phyloP scores from a whole-genome alignment of 2,329 filamentous ascomycete species.

The Macrophomina pseudophaseolina region DNA sequence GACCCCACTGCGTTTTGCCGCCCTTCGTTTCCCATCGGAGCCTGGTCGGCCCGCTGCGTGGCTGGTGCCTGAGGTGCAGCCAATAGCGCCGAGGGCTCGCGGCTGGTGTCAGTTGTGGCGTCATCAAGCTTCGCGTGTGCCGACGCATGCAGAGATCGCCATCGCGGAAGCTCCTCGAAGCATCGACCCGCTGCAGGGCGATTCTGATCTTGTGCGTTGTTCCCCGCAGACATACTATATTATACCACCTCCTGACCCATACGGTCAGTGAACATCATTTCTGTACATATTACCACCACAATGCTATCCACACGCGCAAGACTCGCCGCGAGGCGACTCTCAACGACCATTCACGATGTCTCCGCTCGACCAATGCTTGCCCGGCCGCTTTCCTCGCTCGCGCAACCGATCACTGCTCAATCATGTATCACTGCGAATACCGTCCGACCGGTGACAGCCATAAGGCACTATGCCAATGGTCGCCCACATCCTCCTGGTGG shows the following conservation, averaged over 20 bases:
- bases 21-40: not conserved
- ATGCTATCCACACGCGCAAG: conserved; percentile 46
- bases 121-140: not conserved
- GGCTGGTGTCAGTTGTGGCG: not conserved
- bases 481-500: conserved; percentile 85
- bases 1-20: conserved; percentile 23
- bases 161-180: conserved; percentile 26
- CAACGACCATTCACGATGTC: conserved; percentile 26
- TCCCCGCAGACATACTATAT: conserved; percentile 7
- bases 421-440: conserved; percentile 34
- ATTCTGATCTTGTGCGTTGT: not conserved
- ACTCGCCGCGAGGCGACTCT: conserved; percentile 42
- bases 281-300: conserved; percentile 21
- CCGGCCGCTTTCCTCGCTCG: conserved; percentile 25
- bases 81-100: not conserved
- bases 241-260: not conserved
- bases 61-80: not conserved
- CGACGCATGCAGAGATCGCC: conserved; percentile 3
- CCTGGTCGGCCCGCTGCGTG: conserved; percentile 15
- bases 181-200: conserved; percentile 18
- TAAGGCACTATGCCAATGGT: conserved; percentile 63
- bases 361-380: conserved; percentile 3
- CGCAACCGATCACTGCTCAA: conserved; percentile 30
- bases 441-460: conserved; percentile 35
- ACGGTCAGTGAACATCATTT: not conserved